Evolutionary conservation across 805 yeast species (phyloP).

Genomic region (Hanseniaspora pseudoguilliermondii): DNA sequence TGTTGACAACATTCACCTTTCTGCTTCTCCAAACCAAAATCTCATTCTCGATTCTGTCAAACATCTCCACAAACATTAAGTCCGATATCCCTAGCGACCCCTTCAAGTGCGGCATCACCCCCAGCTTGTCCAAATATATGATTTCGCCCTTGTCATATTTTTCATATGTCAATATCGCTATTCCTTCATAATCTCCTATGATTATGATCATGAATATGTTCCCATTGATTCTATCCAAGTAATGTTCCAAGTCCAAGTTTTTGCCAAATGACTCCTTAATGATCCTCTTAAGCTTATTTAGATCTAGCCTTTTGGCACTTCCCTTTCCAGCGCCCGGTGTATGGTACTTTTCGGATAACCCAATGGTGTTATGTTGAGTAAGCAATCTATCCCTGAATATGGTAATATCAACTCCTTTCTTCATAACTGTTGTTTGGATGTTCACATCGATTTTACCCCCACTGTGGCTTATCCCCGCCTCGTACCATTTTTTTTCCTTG

Average conservation of each 20-base stretch:
- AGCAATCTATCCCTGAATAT: conserved; percentile 20
- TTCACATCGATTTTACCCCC: conserved; percentile 16
- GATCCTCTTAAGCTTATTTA: conserved; percentile 43
- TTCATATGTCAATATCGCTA: conserved; percentile 86
- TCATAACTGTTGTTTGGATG: conserved; percentile 55
- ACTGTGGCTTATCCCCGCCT: conserved; percentile 1
- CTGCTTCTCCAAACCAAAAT: conserved; percentile 78
- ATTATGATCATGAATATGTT: conserved; percentile 64
- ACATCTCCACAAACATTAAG: conserved; percentile 71
- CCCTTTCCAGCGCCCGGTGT: not conserved
- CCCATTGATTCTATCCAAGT: conserved; percentile 51
- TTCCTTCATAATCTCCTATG: conserved; percentile 92
- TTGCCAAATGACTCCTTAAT: conserved; percentile 72
- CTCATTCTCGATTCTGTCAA: conserved; percentile 53
- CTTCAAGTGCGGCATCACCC: conserved; percentile 69
- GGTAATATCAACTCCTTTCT: conserved; percentile 48
- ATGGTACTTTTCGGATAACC: conserved; percentile 19
- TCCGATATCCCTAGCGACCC: conserved; percentile 93
- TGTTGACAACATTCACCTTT: conserved; percentile 76
- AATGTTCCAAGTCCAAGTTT: conserved; percentile 50
- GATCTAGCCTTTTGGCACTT: conserved; percentile 32
- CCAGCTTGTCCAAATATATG: conserved; percentile 87
- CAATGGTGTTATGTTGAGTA: conserved; percentile 19
- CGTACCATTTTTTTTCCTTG: not conserved
- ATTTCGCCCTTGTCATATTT: conserved; percentile 30